Evolutionary conservation across 1,284 basidiomycete genomes (phyloP).

Genomic region (Anthracocystis walkeri): DNA sequence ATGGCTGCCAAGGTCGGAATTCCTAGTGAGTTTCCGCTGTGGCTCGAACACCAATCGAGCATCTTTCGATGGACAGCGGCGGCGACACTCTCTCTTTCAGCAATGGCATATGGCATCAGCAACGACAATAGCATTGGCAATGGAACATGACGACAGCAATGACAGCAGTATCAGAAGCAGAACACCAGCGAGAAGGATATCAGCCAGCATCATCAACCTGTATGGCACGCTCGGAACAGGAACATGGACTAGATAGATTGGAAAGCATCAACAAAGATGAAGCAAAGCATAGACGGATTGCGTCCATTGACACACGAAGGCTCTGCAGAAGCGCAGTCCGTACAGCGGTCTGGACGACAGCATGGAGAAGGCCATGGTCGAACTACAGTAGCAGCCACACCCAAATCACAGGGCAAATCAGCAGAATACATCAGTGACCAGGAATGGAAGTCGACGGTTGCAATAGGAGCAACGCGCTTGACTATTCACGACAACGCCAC

Average conservation of each 20-base stretch:
- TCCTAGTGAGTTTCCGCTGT: constrained; percentile 61
- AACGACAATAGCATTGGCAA: constrained; percentile 5
- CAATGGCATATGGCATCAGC: constrained; percentile 5
- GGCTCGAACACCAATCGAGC: constrained; percentile 13
- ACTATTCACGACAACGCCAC: background rate
- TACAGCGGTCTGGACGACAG: background rate
- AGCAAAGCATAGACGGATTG: background rate
- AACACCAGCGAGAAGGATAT: background rate
- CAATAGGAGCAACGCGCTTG: background rate
- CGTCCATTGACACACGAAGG: background rate
- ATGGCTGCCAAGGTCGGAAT: constrained; percentile 64
- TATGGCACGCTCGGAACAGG: background rate
- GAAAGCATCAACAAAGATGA: background rate
- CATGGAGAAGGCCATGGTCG: background rate
- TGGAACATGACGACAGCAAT: no score
- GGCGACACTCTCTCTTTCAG: constrained; percentile 24
- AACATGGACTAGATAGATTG: background rate
- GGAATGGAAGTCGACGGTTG: background rate
- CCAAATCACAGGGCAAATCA: background rate
- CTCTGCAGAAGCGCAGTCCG: background rate
- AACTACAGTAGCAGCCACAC: background rate
- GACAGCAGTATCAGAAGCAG: constrained; percentile 2
- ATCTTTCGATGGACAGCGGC: constrained; percentile 7
- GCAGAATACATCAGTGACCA: background rate
- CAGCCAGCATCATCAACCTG: background rate